Base-by-base conservation (phyloP, 202 grass and related monocot species). In the Elaeis oleifera region DNA sequence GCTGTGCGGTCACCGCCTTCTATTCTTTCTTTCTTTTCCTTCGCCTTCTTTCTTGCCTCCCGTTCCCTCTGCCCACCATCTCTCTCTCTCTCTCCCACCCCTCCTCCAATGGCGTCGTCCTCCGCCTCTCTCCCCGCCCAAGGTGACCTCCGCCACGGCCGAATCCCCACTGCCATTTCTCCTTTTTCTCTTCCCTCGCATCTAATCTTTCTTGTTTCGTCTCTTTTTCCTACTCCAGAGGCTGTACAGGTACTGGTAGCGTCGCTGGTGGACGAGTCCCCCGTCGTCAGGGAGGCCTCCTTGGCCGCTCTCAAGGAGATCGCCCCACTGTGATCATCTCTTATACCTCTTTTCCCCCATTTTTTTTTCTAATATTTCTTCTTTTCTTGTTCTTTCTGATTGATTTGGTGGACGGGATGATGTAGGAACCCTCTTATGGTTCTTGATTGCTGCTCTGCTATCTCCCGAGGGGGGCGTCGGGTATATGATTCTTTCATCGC, bases 181-280 rank as follows among this genome's bases (percentile, higher is more conserved):
- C 60, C 20, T n/a, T 50, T 50, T 54, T 49, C 59, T 60, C 48
- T 4, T 13, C 17, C 53, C 32, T 50, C 18, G 18, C 27, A 68
- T 26, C 32, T 63, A 57, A 16, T 5, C 27, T 17, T 53, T 57
- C 9, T 15, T 4, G 14, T 2, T 8, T 63, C 31, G 56, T 53
- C 36, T 17, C 60, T 11, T n/a, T 63, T 25, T 24, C 59, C 17
- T 59, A 44, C 36, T 69, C 16, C 81, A 96, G 92, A 96, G 79
- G 87, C 92, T 62, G 92, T 96, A 60, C 87, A 91, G 76, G 81
- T 96, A 50, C 84, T 96, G 71, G 87, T 96, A 62, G 63, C 79
- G 65, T 91, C 91, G 36, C 81, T 96, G 76, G 87, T 79, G 39
- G 92, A 96, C 25, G 92, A 91, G 23, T 89, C 84, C 4, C 69